Evolutionary conservation across 2,329 filamentous ascomycete genomes (phyloP).

Genomic region (Epichloe glyceriae): DNA sequence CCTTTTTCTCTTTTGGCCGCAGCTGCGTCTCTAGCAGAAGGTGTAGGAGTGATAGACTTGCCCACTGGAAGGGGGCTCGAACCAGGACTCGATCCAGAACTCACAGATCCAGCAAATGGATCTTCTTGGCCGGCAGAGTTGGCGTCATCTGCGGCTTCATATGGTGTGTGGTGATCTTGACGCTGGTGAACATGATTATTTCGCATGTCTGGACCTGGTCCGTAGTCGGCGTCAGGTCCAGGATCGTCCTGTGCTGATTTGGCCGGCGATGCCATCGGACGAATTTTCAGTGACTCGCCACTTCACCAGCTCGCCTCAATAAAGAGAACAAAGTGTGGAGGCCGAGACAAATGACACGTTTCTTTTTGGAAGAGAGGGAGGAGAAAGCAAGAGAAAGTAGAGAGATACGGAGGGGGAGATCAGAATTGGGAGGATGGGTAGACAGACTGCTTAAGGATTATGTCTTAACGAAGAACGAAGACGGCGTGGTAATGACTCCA

Average conservation of each 20-base stretch:
- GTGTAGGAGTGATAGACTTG: background rate
- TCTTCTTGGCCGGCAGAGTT: background rate
- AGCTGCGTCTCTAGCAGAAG: background rate
- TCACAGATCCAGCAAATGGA: background rate
- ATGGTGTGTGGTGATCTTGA: background rate
- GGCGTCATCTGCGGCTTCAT: background rate
- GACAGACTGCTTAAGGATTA: background rate
- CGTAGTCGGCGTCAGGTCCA: background rate
- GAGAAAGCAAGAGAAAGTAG: background rate
- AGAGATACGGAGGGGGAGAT: background rate
- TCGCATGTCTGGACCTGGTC: background rate
- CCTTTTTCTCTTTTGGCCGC: constrained; percentile 30
- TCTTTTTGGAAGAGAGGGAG: background rate
- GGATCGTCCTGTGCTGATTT: constrained; percentile 2
- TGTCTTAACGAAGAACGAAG: background rate
- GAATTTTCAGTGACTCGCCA: background rate
- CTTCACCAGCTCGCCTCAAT: background rate
- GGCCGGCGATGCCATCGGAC: constrained; percentile 4
- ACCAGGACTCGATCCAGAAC: background rate
- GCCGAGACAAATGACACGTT: background rate
- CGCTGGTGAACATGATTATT: background rate
- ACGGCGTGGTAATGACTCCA: background rate
- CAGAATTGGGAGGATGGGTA: background rate
- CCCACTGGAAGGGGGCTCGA: background rate
- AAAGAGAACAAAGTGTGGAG: background rate